Base-by-base conservation (phyloP, 2,329 filamentous ascomycete species). In the Ophiobolus disseminans region DNA sequence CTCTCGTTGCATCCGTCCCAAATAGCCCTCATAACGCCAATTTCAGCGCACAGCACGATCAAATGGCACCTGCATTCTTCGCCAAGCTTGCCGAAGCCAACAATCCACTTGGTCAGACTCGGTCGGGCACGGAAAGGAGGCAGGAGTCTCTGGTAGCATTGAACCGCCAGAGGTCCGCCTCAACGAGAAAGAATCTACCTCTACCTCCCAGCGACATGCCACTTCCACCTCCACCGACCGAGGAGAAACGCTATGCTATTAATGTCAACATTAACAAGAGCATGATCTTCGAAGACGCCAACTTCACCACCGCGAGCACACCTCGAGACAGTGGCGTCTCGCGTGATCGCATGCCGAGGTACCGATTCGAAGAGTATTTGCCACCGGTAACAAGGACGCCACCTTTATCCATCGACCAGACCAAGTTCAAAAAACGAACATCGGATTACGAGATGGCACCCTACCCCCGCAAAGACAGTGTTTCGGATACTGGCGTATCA, bases 211-310 rank as follows among this genome's bases (percentile, higher is more conserved):
- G 34, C 17, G 46, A 55, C 19, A 50, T 50, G 30, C 50, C 56
- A 9, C 53, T 65, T 19, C 56, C 60, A 3, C 41, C 47, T 11
- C 46, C 55, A 16, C 62, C 62, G n/a, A 39, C 43, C 5, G 52
- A 59, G 34, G 41, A 59, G 19, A 58, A 45, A 36, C 44, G 49
- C 11, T 65, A 63, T 38, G 58, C 62, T 3, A 48, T 65, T 21
- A 65, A 65, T 9, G 62, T 65, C 31, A 65, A 56, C 22, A 65
- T 65, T 40, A 62, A 63, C 39, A 65, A 65, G 43, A 65, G 62
- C 49, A 65, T 62, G 57, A 61, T 65, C 2, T 62, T 65, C 22
- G 62, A 65, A 21, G 60, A 65, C 19, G 48, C 58, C 16, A 55
- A 32, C 9, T 32, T 10, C 30, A 44, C 36, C 38, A 48, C 21